These are phyloP conservation scores for Apiospora rasikravindrae DNA, from an alignment of 2,329 filamentous ascomycete genomes.

Conservation along the genomic window DNA sequence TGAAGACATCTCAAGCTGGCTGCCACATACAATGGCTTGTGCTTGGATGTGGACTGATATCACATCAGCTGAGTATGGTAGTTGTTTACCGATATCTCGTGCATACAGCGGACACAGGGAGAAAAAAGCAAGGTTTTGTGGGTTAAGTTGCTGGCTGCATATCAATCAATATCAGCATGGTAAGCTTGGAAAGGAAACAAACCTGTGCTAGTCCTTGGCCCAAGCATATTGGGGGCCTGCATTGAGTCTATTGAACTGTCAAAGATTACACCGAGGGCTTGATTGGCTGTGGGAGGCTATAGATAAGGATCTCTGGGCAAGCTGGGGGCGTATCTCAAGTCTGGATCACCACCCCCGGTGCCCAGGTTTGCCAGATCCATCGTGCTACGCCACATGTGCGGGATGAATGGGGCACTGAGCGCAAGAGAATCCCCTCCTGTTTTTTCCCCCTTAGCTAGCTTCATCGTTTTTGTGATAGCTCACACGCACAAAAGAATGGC, in stretches of 20 bases:
- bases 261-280: background rate
- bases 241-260: background rate
- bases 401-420: background rate
- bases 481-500: background rate
- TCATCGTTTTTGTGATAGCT: background rate
- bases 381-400: background rate
- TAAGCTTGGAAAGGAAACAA: background rate
- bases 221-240: background rate
- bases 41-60: background rate
- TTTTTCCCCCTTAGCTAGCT: background rate
- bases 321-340: background rate
- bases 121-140: background rate
- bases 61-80: conserved; percentile 2
- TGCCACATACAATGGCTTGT: background rate
- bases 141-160: background rate
- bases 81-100: background rate
- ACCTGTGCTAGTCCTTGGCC: background rate
- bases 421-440: background rate
- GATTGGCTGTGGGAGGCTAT: conserved; percentile 7
- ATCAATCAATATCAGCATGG: background rate
- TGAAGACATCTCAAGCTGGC: background rate
- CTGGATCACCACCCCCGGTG: background rate
- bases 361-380: conserved; percentile 6
- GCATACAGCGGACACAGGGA: background rate
- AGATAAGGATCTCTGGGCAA: conserved; percentile 20